phyloP scores from a whole-genome alignment of 805 yeast genomes.

The Candida broadrunensis region DNA sequence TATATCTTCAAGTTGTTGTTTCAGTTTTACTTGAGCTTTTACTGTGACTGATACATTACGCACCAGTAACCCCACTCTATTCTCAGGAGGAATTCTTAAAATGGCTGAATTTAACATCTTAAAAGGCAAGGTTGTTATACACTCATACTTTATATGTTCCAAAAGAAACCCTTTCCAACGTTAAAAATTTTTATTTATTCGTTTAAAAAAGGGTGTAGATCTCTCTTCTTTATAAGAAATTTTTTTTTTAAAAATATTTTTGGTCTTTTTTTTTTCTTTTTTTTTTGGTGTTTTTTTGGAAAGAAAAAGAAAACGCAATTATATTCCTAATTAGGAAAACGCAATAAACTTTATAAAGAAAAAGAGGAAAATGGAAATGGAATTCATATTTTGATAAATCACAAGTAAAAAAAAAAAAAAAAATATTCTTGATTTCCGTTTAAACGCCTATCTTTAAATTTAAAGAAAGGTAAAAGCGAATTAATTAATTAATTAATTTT shows the following conservation, averaged over 20 bases:
- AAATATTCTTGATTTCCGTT: too few relatives aligned
- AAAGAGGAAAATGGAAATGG: too few relatives aligned
- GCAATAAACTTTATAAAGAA: neutral
- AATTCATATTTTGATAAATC: too few relatives aligned
- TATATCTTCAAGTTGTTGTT: neutral
- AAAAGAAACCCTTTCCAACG: too few relatives aligned
- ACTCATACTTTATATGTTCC: neutral
- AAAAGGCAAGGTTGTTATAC: slow-evolving; percentile 24
- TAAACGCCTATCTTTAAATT: too few relatives aligned
- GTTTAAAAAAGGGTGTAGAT: neutral
- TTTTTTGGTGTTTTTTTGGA: too few relatives aligned
- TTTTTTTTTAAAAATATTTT: too few relatives aligned
- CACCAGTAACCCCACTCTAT: slow-evolving; percentile 33
- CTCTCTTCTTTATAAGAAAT: too few relatives aligned
- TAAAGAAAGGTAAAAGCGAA: too few relatives aligned
- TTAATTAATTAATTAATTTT: too few relatives aligned
- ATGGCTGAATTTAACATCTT: slow-evolving; percentile 38
- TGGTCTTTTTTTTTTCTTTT: neutral
- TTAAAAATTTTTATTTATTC: neutral
- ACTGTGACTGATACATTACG: slow-evolving; percentile 14
- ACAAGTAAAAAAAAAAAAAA: too few relatives aligned
- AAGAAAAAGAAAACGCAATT: too few relatives aligned
- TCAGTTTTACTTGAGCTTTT: neutral
- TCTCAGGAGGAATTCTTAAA: slow-evolving; percentile 28
- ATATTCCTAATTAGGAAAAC: neutral